Conservation (phyloP, 2,329 filamentous ascomycete species). For the Calonectria henricotiae region DNA sequence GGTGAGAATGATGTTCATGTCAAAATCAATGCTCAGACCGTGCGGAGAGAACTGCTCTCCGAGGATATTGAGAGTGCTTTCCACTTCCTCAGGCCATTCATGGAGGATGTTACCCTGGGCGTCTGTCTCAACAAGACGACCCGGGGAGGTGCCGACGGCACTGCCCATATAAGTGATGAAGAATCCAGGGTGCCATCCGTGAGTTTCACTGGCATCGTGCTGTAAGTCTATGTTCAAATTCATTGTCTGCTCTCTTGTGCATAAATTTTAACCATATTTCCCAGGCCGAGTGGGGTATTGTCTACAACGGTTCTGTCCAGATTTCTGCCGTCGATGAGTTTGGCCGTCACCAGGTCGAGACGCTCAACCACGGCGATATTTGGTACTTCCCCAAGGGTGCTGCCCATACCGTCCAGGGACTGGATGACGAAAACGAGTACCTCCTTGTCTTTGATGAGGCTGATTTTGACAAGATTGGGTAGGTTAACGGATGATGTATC, state of each 20-base stretch:
- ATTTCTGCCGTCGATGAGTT: slow-evolving; percentile 76
- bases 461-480: slow-evolving; percentile 77
- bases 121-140: slow-evolving; percentile 75
- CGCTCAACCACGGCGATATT: slow-evolving; percentile 74
- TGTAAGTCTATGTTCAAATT: slow-evolving; percentile 61
- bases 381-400: slow-evolving; percentile 80
- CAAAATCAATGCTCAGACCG: slow-evolving; percentile 72
- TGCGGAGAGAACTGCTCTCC: slow-evolving; percentile 75
- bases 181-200: slow-evolving; percentile 74
- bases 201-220: slow-evolving; percentile 80
- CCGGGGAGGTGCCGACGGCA: slow-evolving; percentile 72
- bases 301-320: slow-evolving; percentile 72
- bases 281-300: slow-evolving; percentile 78
- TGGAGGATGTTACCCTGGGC: slow-evolving; percentile 74
- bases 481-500: slow-evolving; percentile 37
- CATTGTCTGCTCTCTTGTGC: no score
- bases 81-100: slow-evolving; percentile 74
- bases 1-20: slow-evolving; percentile 72
- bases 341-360: slow-evolving; percentile 70
- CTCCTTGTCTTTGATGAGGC: slow-evolving; percentile 78
- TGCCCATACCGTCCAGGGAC: slow-evolving; percentile 76
- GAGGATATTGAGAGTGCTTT: slow-evolving; percentile 70
- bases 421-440: slow-evolving; percentile 79
- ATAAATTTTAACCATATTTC: not conserved
- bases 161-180: slow-evolving; percentile 77